Conservation (phyloP, 345 rosid species). For the Geranium brycei region DNA sequence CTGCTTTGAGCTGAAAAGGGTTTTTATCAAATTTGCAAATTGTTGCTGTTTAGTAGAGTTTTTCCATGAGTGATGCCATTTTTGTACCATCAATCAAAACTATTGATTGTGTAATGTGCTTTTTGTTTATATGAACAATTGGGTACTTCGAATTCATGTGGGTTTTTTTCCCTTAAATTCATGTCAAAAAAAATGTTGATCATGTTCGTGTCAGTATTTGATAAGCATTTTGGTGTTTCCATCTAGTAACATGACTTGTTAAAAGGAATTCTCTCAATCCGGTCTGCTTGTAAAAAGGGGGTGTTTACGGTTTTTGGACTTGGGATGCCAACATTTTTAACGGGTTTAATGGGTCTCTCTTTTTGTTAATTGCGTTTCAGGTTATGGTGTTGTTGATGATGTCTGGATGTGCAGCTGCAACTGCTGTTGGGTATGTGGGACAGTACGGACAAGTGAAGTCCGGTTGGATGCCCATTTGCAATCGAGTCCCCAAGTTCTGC, state of each 20-base stretch:
- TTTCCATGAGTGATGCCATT: not conserved
- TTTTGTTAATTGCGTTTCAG: constrained; percentile 16
- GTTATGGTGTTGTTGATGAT: constrained; percentile 32
- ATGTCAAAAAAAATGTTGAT: no score
- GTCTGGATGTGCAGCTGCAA: constrained; percentile 46
- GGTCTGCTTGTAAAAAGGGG: no score
- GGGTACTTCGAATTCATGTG: not conserved
- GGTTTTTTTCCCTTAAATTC: no score
- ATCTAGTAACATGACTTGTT: no score
- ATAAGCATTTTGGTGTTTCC: no score
- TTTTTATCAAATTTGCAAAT: not conserved
- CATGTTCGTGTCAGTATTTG: no score
- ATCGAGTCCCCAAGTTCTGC: constrained; percentile 29
- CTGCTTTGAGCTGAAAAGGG: not conserved
- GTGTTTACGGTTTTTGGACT: no score
- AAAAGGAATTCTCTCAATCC: no score
- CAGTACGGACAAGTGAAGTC: constrained; percentile 28
- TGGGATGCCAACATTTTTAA: not conserved
- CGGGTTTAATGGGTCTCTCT: no score
- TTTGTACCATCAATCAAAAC: no score
- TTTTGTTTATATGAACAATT: not conserved
- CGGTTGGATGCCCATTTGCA: constrained; percentile 31
- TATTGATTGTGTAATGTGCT: not conserved
- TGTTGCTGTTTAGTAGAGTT: not conserved
- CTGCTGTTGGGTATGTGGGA: constrained; percentile 34